Percentiles rank a stretch among this genome's conserved stretches.
Evolutionary conservation across 2,329 filamentous ascomycete genomes (phyloP).

Genomic region (Colletotrichum truncatum): DNA sequence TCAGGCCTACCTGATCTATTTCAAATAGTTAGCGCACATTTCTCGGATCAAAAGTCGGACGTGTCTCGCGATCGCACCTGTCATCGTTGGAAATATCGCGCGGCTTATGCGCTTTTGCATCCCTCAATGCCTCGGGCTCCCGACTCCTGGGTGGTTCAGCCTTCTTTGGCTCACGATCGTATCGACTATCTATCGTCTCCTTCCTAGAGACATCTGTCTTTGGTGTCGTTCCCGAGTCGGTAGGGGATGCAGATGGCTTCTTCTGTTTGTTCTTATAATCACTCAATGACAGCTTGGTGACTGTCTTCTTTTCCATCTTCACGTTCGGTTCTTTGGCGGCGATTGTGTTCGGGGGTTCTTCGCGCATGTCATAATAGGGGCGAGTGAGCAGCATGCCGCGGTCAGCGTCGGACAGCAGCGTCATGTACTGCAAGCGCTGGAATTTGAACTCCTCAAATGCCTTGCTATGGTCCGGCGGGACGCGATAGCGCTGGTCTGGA

Average conservation of each 20-base stretch:
- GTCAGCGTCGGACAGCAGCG: constrained; percentile 65
- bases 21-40: not conserved
- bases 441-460: constrained; percentile 59
- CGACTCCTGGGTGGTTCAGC: constrained; percentile 35
- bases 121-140: constrained; percentile 36
- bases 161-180: constrained; percentile 33
- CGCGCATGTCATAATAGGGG: constrained; percentile 65
- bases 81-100: constrained; percentile 41
- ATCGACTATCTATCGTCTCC: constrained; percentile 25
- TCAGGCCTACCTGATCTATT: constrained; percentile 17
- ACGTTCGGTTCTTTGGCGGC: constrained; percentile 50
- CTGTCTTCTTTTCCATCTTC: constrained; percentile 57
- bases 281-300: constrained; percentile 63
- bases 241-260: constrained; percentile 35
- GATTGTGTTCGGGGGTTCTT: constrained; percentile 55
- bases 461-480: constrained; percentile 49
- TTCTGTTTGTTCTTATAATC: constrained; percentile 68
- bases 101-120: constrained; percentile 41
- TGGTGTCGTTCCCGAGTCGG: constrained; percentile 26
- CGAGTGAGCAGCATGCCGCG: constrained; percentile 66
- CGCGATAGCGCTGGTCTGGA: constrained; percentile 56
- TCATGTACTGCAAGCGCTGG: constrained; percentile 64
- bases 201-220: constrained; percentile 39
- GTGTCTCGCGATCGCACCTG: constrained; percentile 35
- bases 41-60: not conserved